A percentile compares a stretch with the other conserved stretches of the same genome.
Conservation (phyloP, 495 filamentous ascomycete species). For the Thozetella sp. region DNA sequence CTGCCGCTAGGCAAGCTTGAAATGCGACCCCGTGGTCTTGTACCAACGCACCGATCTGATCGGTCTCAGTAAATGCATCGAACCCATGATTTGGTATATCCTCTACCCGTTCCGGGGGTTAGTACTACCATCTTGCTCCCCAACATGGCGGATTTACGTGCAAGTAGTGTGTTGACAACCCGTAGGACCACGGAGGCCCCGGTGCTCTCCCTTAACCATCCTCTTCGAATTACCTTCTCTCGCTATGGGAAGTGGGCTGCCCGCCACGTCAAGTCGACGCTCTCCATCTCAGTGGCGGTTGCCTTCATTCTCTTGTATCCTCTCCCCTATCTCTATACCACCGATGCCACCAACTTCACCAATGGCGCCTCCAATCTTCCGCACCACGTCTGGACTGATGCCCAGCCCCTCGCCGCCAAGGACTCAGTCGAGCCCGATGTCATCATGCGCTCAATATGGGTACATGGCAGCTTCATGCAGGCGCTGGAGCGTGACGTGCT, state of each 20-base stretch:
- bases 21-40: neutral
- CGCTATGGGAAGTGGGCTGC: slow-evolving; percentile 65
- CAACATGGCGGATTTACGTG: neutral
- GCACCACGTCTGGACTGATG: slow-evolving; percentile 77
- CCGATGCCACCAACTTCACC: slow-evolving; percentile 58
- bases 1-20: neutral
- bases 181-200: slow-evolving; percentile 64
- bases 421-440: slow-evolving; percentile 45
- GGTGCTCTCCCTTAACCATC: slow-evolving; percentile 57
- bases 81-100: slow-evolving; percentile 60
- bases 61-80: neutral
- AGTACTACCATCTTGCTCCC: slow-evolving; percentile 24
- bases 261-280: slow-evolving; percentile 65
- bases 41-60: neutral
- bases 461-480: slow-evolving; percentile 69
- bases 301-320: slow-evolving; percentile 67
- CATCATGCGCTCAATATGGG: slow-evolving; percentile 59
- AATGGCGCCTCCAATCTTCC: slow-evolving; percentile 63
- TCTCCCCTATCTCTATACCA: slow-evolving; percentile 67
- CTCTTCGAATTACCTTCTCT: slow-evolving; percentile 60
- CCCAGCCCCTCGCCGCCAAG: slow-evolving; percentile 52
- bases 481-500: slow-evolving; percentile 64
- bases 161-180: slow-evolving; percentile 9
- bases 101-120: slow-evolving; percentile 66
- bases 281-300: slow-evolving; percentile 64